Conservation (phyloP, 2,329 filamentous ascomycete genomes). For the Apiospora kogelbergensis region DNA sequence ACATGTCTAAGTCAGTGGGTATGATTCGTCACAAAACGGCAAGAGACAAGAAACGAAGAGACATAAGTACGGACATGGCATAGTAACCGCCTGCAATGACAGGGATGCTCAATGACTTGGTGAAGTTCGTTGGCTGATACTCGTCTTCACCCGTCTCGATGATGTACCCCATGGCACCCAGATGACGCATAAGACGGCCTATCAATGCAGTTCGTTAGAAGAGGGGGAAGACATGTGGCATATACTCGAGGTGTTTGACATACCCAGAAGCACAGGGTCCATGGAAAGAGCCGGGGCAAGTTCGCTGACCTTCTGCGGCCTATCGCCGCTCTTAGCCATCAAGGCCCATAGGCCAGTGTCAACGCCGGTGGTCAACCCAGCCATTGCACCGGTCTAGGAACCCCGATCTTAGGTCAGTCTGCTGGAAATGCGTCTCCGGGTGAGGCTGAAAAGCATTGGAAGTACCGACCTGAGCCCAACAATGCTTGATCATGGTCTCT, state of each 20-base stretch:
- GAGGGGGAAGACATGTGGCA: neutral
- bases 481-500: conserved; percentile 47
- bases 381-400: neutral
- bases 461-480: conserved; percentile 38
- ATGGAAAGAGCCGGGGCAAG: conserved; percentile 29
- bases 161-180: conserved; percentile 19
- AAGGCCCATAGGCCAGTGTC: conserved; percentile 35
- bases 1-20: neutral
- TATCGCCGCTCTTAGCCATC: conserved; percentile 30
- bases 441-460: conserved; percentile 21
- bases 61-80: neutral
- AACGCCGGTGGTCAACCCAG: conserved; percentile 23
- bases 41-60: neutral
- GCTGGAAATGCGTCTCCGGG: too few relatives aligned
- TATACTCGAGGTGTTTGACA: conserved; percentile 6
- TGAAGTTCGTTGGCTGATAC: conserved; percentile 17
- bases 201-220: neutral
- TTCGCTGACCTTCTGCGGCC: conserved; percentile 31
- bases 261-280: conserved; percentile 29
- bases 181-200: conserved; percentile 19
- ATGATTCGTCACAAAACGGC: neutral
- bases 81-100: neutral
- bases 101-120: conserved; percentile 8
- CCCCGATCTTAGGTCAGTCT: neutral
- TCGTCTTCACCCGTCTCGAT: conserved; percentile 17